Conservation (phyloP, 208 protist genomes). For the Wallacemonas sp. region DNA sequence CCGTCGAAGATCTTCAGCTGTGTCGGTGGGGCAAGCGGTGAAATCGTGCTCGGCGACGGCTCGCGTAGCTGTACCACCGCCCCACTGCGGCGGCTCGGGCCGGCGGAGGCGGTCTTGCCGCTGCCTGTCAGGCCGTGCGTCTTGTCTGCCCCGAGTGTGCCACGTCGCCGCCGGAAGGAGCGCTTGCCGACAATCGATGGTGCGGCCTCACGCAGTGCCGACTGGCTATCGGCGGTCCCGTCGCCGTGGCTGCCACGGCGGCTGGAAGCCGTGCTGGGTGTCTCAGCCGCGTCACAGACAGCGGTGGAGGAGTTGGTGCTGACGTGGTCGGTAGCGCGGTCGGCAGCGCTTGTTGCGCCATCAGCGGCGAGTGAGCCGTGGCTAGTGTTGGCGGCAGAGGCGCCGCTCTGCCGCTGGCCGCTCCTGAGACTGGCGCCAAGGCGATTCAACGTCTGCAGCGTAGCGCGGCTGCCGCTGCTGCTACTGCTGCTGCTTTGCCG, state of each 20-base stretch:
- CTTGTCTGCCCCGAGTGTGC: background rate
- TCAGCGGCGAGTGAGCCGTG: too few relatives aligned
- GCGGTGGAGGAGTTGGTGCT: background rate
- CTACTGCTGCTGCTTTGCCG: constrained; percentile 5
- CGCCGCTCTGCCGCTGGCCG: background rate
- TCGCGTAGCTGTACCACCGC: constrained; percentile 3
- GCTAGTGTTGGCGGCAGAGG: too few relatives aligned
- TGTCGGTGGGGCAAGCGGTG: background rate
- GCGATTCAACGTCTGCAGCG: background rate
- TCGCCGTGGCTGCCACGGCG: background rate
- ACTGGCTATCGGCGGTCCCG: too few relatives aligned
- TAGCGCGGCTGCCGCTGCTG: constrained; percentile 2
- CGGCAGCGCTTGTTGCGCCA: too few relatives aligned
- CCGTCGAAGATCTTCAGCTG: too few relatives aligned
- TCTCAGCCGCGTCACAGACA: too few relatives aligned
- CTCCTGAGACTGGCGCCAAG: constrained; percentile 4
- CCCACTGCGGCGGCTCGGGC: background rate
- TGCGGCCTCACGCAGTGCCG: too few relatives aligned
- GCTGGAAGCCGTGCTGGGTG: too few relatives aligned
- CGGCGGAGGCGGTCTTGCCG: background rate
- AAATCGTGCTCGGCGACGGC: background rate
- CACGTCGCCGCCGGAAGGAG: background rate
- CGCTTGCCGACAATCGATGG: too few relatives aligned
- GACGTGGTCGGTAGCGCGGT: background rate
- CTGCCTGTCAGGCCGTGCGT: background rate